phyloP scores from a whole-genome alignment of 208 protist species.

The Trichomonas tenax region DNA sequence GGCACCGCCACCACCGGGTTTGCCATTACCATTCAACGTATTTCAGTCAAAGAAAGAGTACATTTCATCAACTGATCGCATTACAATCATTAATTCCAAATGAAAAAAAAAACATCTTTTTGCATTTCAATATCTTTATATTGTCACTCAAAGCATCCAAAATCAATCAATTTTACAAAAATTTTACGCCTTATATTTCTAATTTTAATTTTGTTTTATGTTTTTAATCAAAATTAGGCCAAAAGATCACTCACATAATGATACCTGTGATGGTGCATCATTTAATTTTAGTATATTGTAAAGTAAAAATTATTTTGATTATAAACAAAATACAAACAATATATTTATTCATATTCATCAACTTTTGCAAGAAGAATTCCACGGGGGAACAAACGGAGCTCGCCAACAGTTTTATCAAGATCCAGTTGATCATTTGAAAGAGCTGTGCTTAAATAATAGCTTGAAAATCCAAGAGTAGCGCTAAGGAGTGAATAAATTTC shows the following conservation, averaged over 20 bases:
- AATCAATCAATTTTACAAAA: too few species aligned
- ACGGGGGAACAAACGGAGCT: neutral
- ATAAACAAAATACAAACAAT: neutral
- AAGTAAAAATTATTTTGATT: too few species aligned
- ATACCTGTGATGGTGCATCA: too few species aligned
- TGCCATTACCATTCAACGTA: neutral
- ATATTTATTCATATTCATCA: neutral
- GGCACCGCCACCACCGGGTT: neutral
- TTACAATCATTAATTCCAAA: neutral
- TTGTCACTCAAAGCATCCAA: too few species aligned
- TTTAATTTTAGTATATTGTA: too few species aligned
- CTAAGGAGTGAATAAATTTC: neutral
- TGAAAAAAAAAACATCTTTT: neutral
- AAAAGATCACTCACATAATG: too few species aligned
- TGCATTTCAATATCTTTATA: too few species aligned
- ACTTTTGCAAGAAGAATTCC: neutral
- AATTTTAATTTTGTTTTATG: too few species aligned
- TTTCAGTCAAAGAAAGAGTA: neutral
- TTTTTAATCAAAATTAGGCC: too few species aligned
- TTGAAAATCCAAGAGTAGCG: neutral
- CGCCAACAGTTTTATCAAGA: neutral
- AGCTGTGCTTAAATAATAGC: neutral
- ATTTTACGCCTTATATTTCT: too few species aligned
- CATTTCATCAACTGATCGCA: neutral
- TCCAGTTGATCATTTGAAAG: neutral